Evolutionary conservation across 169 alveolate genomes (phyloP), one percentile per base, ranked within the genome.

Genomic region (Cyclospora cayetanensis): DNA sequence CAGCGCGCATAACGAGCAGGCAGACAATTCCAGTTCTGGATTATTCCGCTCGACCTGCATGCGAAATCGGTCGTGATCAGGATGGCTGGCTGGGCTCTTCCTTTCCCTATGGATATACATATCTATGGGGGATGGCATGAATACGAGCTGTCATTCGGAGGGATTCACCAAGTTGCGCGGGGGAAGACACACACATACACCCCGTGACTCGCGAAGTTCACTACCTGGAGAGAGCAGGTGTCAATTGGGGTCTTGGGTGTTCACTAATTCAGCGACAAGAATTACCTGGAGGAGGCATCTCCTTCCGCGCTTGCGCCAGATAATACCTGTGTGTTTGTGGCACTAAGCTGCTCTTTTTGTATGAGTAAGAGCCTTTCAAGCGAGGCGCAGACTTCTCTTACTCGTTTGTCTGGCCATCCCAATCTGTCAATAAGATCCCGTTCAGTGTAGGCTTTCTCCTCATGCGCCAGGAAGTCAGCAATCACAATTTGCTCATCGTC

Each of bases 401-500:
- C 84, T n/a, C 93, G 90, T 76, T 46, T 82, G 39, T 76, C 90
- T 0, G 72, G 80, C 93, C 93, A 90, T 2, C 93, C 90, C 43
- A 90, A 55, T 22, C 93, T n/a, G 29, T 90, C 93, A 22, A 76
- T 55, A 31, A 90, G 27, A 20, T 90, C 93, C 53, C 84, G 22
- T 80, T 90, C 93, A 9, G 93, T 90, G 80, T n/a, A 90, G 37
- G 93, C 83, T 34, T 76, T 74, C 68, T 90, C 93, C 31, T 90
- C 83, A 34, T 20, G 82, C 41, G 93, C 83, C n/a, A 90, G 90
- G 39, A 90, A 90, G 42, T 90, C 93, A 12, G 52, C 74, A 15
- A 90, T 37, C 20, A 90, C 90, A 31, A 90, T 90, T 76, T 90
- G 93, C 31, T 90, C 93, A 46, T 90, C 93, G 43, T 90, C 90